A percentile compares a stretch with the other conserved stretches of the same genome.
phyloP scores from a whole-genome alignment of 805 yeast genomes.

The Wickerhamiella musiphila region DNA sequence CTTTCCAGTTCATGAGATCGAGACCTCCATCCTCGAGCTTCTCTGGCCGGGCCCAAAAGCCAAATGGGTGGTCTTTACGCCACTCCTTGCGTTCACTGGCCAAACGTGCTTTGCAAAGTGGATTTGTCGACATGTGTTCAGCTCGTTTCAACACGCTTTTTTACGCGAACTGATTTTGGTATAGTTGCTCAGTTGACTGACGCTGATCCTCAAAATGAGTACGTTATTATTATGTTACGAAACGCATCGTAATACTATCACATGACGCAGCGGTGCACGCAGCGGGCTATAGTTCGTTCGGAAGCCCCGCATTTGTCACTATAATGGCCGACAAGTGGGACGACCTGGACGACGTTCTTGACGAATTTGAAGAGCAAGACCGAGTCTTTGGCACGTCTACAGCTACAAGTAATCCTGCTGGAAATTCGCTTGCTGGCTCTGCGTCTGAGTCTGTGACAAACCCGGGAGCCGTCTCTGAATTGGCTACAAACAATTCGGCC shows the following conservation, averaged over 20 bases:
- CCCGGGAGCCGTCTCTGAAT: no score
- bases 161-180: no score
- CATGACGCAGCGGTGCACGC: no score
- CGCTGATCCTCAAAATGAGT: no score
- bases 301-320: no score
- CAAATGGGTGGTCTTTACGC: constrained; percentile 98
- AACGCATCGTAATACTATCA: no score
- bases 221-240: no score
- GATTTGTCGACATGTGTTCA: no score
- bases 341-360: constrained; percentile 41
- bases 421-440: background rate
- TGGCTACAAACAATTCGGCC: no score
- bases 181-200: no score
- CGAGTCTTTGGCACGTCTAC: constrained; percentile 34
- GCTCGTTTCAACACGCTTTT: no score
- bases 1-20: constrained; percentile 76
- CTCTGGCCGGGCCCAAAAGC: constrained; percentile 82
- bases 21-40: constrained; percentile 69
- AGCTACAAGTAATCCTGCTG: background rate
- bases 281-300: no score
- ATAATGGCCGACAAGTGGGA: constrained; percentile 13
- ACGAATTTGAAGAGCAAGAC: constrained; percentile 58
- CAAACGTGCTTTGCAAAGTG: constrained; percentile 57
- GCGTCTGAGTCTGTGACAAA: background rate
- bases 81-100: constrained; percentile 95